Evolutionary conservation across 2,329 filamentous ascomycete species (phyloP).

Genomic region (Cercospora sp.): DNA sequence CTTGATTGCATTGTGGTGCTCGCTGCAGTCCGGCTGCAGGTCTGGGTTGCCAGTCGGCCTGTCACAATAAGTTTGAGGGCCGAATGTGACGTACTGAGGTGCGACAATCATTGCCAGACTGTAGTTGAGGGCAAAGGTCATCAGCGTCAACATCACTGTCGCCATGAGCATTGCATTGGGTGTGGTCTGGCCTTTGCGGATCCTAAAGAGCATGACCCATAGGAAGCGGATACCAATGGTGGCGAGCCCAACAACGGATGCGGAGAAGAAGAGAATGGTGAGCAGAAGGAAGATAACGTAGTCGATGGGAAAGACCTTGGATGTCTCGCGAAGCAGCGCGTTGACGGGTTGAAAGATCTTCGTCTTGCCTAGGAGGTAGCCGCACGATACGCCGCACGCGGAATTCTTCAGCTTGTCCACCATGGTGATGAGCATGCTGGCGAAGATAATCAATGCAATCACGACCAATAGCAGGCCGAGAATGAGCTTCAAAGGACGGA

Average conservation of each 20-base stretch:
- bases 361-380: conserved; percentile 84
- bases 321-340: conserved; percentile 78
- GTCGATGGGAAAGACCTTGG: conserved; percentile 85
- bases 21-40: conserved; percentile 72
- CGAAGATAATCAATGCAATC: conserved; percentile 74
- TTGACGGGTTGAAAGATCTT: conserved; percentile 96
- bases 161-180: conserved; percentile 90
- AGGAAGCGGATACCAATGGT: conserved; percentile 91
- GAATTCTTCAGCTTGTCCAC: conserved; percentile 98
- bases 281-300: conserved; percentile 86
- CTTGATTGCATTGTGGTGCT: conserved; percentile 70
- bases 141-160: conserved; percentile 86
- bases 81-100: conserved; percentile 91
- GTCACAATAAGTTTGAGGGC: conserved; percentile 91
- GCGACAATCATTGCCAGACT: conserved; percentile 90
- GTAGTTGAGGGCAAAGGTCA: conserved; percentile 90
- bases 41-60: conserved; percentile 63
- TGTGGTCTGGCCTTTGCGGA: conserved; percentile 82
- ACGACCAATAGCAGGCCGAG: conserved; percentile 77
- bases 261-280: conserved; percentile 82
- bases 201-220: conserved; percentile 90
- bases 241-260: conserved; percentile 82
- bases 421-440: conserved; percentile 90
- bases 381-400: conserved; percentile 83
- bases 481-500: conserved; percentile 85